Conservation (phyloP, 352 stramenopile species). For the Phytophthora hibernalis region DNA sequence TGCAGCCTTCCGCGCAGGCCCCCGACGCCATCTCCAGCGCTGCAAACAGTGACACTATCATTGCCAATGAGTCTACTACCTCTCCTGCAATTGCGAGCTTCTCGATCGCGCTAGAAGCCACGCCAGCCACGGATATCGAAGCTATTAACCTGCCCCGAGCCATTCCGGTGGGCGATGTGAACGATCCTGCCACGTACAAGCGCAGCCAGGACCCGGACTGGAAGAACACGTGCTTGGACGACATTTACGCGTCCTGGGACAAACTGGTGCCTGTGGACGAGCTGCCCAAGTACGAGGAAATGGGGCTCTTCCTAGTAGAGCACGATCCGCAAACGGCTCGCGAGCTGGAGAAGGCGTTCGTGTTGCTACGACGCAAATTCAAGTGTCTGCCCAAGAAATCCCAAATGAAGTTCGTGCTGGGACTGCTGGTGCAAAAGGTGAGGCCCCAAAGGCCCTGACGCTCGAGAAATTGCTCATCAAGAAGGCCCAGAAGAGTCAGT, state of each 20-base stretch:
- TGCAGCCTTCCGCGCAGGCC: constrained; percentile 12
- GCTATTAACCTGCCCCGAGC: constrained; percentile 28
- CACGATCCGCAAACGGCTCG: constrained; percentile 76
- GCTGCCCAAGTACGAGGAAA: constrained; percentile 76
- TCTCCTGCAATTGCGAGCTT: constrained; percentile 7
- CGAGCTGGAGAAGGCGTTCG: constrained; percentile 87
- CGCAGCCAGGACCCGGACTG: constrained; percentile 77
- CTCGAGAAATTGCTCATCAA: constrained; percentile 89
- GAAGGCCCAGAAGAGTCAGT: constrained; percentile 91
- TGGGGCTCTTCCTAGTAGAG: constrained; percentile 83
- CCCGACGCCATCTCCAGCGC: background rate
- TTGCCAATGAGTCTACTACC: background rate
- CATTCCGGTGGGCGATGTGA: constrained; percentile 45
- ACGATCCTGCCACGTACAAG: constrained; percentile 90
- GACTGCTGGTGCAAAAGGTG: constrained; percentile 75
- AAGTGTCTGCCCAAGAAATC: constrained; percentile 93
- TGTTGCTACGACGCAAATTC: constrained; percentile 83
- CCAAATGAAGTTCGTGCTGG: constrained; percentile 90
- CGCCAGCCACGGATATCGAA: constrained; percentile 37
- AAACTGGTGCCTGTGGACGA: constrained; percentile 76
- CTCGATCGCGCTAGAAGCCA: background rate
- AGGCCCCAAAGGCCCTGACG: constrained; percentile 50
- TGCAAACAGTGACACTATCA: constrained; percentile 3
- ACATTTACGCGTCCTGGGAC: constrained; percentile 90
- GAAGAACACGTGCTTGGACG: constrained; percentile 86